A percentile compares a stretch with the other conserved stretches of the same genome.
Evolutionary conservation across 2,329 filamentous ascomycete species (phyloP).

Genomic region (Epichloe typhina): DNA sequence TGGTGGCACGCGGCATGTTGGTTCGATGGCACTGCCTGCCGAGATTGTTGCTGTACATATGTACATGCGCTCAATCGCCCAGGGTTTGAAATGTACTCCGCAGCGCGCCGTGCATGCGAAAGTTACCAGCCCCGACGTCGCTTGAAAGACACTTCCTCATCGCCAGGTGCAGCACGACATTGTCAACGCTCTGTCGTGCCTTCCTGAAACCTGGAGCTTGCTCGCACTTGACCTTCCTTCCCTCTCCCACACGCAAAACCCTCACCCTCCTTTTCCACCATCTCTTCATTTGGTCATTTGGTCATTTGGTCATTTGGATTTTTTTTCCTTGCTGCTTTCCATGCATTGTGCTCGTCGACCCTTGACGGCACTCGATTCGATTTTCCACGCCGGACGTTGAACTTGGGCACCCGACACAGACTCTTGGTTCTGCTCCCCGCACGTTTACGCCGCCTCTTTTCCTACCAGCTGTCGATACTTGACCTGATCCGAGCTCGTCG

Average conservation of each 20-base stretch:
- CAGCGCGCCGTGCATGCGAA: no score
- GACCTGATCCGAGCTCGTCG: background rate
- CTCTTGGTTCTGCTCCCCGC: background rate
- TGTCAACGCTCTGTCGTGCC: background rate
- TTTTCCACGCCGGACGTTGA: slow-evolving; percentile 3
- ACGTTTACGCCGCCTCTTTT: background rate
- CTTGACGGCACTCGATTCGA: background rate
- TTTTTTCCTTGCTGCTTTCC: background rate
- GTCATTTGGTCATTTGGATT: background rate
- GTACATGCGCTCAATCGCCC: background rate
- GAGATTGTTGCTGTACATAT: background rate
- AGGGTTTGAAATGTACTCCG: no score
- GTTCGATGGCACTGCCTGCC: background rate
- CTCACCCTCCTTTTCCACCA: background rate
- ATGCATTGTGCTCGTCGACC: background rate
- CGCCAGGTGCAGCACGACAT: background rate
- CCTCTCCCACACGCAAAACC: background rate
- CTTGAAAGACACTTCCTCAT: background rate
- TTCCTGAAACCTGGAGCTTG: background rate
- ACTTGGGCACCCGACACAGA: background rate
- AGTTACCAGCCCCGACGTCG: background rate
- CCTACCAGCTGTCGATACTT: background rate
- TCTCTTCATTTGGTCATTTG: background rate
- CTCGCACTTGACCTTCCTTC: background rate
- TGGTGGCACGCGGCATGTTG: background rate